These are phyloP conservation scores for Alternaria tenuissima DNA, from an alignment of 2,329 filamentous ascomycete species.

Conservation along the genomic window DNA sequence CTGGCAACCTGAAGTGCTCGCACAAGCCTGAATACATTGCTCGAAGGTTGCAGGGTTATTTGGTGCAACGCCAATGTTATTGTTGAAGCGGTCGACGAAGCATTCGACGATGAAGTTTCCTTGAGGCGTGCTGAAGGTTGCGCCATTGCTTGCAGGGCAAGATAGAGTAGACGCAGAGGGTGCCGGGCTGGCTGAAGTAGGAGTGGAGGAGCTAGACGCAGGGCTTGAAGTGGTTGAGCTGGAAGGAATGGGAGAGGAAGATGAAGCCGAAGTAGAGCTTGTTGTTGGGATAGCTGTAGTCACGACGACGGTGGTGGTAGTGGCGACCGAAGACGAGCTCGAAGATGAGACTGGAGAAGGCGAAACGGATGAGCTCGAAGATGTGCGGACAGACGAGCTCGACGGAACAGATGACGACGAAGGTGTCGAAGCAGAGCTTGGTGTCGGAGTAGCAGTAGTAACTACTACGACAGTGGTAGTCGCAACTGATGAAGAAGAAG, in stretches of 20 bases:
- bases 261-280: neutral
- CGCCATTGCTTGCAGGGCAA: conserved; percentile 19
- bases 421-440: too few species aligned
- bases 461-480: too few species aligned
- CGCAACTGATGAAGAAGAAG: neutral
- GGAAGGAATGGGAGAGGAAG: neutral
- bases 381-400: too few species aligned
- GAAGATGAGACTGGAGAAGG: neutral
- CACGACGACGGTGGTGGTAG: neutral
- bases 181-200: conserved; percentile 1
- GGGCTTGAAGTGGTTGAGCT: neutral
- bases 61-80: conserved; percentile 12
- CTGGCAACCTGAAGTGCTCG: conserved; percentile 6
- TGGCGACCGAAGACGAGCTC: neutral
- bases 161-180: neutral
- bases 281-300: neutral
- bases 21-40: conserved; percentile 19
- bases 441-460: too few species aligned
- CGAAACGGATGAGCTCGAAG: too few species aligned
- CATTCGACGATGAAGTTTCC: conserved; percentile 25
- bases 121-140: conserved; percentile 8
- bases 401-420: too few species aligned
- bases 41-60: conserved; percentile 2
- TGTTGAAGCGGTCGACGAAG: conserved; percentile 14
- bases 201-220: neutral